Conservation (phyloP, 2,329 filamentous ascomycete species). For the Epicoccum sorghinum region DNA sequence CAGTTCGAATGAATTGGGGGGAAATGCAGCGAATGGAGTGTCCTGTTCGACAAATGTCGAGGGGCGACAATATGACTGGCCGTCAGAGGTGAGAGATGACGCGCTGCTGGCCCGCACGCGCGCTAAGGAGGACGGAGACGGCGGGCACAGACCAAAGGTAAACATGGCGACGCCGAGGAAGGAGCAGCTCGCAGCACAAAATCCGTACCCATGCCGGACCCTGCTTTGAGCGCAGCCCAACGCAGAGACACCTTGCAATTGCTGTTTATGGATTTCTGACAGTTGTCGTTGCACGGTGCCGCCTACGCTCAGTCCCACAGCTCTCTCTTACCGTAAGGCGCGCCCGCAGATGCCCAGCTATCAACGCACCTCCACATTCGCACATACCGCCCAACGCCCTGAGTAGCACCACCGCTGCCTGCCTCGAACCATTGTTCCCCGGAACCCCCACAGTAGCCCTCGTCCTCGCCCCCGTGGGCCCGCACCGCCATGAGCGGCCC, state of each 20-base stretch:
- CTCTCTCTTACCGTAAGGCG: conserved; percentile 22
- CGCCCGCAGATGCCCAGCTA: conserved; percentile 35
- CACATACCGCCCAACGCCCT: conserved; percentile 17
- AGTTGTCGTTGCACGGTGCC: conserved; percentile 10
- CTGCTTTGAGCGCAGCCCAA: conserved; percentile 4
- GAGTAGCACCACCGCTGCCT: conserved; percentile 2
- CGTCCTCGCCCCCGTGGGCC: conserved; percentile 34
- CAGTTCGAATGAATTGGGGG: conserved; percentile 8
- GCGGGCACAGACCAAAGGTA: conserved; percentile 11
- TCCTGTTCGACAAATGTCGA: conserved; percentile 5
- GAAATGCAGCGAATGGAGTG: conserved; percentile 13
- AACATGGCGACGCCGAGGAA: conserved; percentile 14
- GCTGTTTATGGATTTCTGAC: conserved; percentile 19
- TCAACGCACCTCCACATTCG: conserved; percentile 26
- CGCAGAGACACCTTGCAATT: conserved; percentile 3
- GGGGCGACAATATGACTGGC: conserved; percentile 9
- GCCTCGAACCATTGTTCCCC: conserved; percentile 6
- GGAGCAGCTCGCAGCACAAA: conserved; percentile 15
- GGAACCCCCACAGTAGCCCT: conserved; percentile 20
- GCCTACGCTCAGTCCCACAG: conserved; percentile 3
- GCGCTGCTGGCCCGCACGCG: conserved; percentile 12
- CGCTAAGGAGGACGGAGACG: background rate
- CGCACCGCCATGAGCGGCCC: conserved; percentile 50
- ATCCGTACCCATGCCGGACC: conserved; percentile 14
- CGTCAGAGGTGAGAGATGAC: conserved; percentile 19